Evolutionary conservation across 2,329 filamentous ascomycete genomes (phyloP), one percentile per base, ranked within the genome.

Genomic region (Metarhizium album): DNA sequence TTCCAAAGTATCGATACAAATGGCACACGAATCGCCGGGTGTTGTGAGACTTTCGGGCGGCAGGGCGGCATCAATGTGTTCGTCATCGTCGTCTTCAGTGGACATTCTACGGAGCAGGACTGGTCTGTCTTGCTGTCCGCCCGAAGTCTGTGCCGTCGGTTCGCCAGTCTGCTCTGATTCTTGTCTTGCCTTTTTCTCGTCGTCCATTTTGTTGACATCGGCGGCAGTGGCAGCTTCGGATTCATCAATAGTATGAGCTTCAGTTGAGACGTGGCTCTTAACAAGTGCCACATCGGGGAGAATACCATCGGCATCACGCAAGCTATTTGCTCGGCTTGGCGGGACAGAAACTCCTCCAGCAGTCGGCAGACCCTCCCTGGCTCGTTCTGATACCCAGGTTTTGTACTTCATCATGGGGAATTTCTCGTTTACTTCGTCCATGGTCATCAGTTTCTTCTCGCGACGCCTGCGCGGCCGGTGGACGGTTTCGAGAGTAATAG

Each of bases 401-500:
- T 98, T 97, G 78, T 98, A 98, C 69, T 97, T 97, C 59, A 83
- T 84, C 71, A 96, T 82, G 0, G 93, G 91, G 61, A 98, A 98
- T 59, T 94, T 88, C 59, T 94, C 90, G 65, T 98, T 97, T 55
- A 98, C 93, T 70, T 98, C 93, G 55, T 98, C 93, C 83, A 97
- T 96, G 2, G 87, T 87, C 93, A 98, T 97, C 59, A 98, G 70
- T 68, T 96, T 98, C 82, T 98, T 98, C 69, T 98, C 93, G 53
- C 90, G 82, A 57, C 91, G 81, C 52, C 93, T 82, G 66, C 93
- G 90, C 47, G 89, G 85, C 53, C 89, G 70, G 52, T 89, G 87
- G 79, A 97, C 90, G 52, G 84, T 79, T 52, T 90, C 80, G 57
- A 98, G 74, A 55, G 90, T 90, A 62, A 98, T 94, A 16, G 86